Evolutionary conservation across 2,329 filamentous ascomycete genomes (phyloP).

Genomic region (Lasiodiplodia citricola): DNA sequence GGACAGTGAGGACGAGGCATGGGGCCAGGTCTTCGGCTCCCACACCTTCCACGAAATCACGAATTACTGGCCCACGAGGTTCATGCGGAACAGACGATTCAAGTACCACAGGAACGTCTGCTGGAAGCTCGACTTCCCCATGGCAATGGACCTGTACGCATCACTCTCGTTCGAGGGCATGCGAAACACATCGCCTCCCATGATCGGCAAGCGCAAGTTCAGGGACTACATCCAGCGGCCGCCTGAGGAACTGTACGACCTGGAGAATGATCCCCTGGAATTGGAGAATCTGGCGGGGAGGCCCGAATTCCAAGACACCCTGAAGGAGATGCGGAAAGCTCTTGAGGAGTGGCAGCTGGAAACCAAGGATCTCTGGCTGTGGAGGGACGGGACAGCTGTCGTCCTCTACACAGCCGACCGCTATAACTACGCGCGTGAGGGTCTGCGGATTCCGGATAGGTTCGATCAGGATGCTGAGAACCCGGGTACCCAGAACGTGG

Average conservation of each 20-base stretch:
- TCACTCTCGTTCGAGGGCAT: conserved; percentile 53
- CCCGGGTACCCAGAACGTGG: background rate
- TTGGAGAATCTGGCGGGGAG: conserved; percentile 14
- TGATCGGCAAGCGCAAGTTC: conserved; percentile 49
- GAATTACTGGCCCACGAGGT: conserved; percentile 59
- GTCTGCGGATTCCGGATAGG: conserved; percentile 12
- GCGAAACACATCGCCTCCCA: conserved; percentile 44
- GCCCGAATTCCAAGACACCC: background rate
- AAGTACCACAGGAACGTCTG: conserved; percentile 60
- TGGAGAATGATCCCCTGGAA: conserved; percentile 41
- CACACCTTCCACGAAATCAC: conserved; percentile 59
- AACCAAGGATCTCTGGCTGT: conserved; percentile 8
- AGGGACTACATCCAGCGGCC: conserved; percentile 52
- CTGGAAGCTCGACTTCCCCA: conserved; percentile 57
- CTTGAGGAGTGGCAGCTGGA: conserved; percentile 11
- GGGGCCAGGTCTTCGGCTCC: conserved; percentile 53
- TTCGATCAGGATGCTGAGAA: conserved; percentile 12
- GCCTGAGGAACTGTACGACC: conserved; percentile 55
- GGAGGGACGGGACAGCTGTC: conserved; percentile 5
- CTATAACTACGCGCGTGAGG: background rate
- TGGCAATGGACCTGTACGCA: conserved; percentile 54
- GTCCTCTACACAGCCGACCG: background rate
- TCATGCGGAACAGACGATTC: conserved; percentile 49
- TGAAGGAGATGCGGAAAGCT: background rate
- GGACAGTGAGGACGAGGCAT: background rate